Conservation (phyloP, 1,284 basidiomycete species). For the Puccinia triticina region DNA sequence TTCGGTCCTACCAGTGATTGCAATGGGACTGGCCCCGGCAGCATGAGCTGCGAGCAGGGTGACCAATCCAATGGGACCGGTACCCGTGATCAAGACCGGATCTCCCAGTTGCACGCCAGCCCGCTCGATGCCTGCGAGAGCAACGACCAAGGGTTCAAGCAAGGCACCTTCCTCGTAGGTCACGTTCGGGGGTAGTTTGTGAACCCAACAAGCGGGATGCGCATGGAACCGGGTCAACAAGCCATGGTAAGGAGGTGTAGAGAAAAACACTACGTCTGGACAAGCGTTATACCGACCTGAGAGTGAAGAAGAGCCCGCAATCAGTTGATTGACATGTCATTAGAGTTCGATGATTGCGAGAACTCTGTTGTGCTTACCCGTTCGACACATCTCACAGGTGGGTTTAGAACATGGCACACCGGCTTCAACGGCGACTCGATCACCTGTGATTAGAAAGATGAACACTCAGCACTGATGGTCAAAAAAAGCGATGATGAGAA, state of each 20-base stretch:
- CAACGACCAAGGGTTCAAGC: conserved; percentile 65
- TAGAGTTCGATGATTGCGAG: too few species aligned
- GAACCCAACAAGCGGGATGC: conserved; percentile 66
- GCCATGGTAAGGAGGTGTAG: conserved; percentile 58
- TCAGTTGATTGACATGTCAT: too few species aligned
- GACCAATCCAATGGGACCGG: conserved; percentile 66
- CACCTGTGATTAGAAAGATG: conserved; percentile 51
- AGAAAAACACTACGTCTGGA: conserved; percentile 57
- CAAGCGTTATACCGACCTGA: conserved; percentile 50
- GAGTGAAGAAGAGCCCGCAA: neutral
- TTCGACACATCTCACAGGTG: conserved; percentile 47
- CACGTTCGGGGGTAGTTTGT: conserved; percentile 64
- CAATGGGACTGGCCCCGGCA: conserved; percentile 65
- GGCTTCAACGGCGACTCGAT: conserved; percentile 59
- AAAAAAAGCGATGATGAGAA: neutral
- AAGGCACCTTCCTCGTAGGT: conserved; percentile 65
- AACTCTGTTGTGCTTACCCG: neutral
- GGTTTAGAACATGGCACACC: conserved; percentile 53
- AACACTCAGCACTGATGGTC: neutral
- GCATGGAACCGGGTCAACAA: conserved; percentile 62
- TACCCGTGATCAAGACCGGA: conserved; percentile 62
- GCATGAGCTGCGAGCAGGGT: conserved; percentile 64
- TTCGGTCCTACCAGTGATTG: conserved; percentile 64
- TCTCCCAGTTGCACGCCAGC: conserved; percentile 64
- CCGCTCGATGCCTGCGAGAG: conserved; percentile 64